Percentiles rank a stretch among this genome's conserved stretches.
These are phyloP conservation scores for Amanita brunnescens DNA, from an alignment of 768 basidiomycete genomes.

Conservation along the genomic window DNA sequence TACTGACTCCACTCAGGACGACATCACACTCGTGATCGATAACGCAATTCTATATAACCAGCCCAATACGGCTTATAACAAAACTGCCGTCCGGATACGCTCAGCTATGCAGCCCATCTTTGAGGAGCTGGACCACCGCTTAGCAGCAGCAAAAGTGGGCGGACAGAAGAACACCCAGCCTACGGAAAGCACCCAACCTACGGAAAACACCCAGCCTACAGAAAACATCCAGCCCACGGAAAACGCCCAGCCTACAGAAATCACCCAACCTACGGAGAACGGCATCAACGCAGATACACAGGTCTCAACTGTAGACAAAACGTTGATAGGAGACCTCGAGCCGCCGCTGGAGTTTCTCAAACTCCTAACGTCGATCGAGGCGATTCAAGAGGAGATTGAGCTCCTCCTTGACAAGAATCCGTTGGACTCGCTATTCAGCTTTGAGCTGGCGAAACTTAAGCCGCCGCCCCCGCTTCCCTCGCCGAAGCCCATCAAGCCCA, in stretches of 20 bases:
- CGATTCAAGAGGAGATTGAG: slow-evolving; percentile 44
- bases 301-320: not conserved
- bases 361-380: slow-evolving; percentile 43
- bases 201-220: not conserved
- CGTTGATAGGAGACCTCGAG: slow-evolving; percentile 64
- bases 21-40: slow-evolving; percentile 73
- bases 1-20: slow-evolving; percentile 38
- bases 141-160: slow-evolving; percentile 3
- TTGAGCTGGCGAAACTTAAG: slow-evolving; percentile 53
- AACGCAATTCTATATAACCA: slow-evolving; percentile 89
- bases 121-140: slow-evolving; percentile 28
- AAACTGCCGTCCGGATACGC: slow-evolving; percentile 58
- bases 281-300: not conserved
- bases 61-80: slow-evolving; percentile 60
- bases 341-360: slow-evolving; percentile 50
- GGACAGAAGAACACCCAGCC: not conserved
- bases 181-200: not conserved
- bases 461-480: slow-evolving; percentile 41
- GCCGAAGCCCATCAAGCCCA: slow-evolving; percentile 29
- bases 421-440: slow-evolving; percentile 57
- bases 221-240: not conserved
- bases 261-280: not conserved
- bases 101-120: slow-evolving; percentile 30
- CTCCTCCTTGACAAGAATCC: slow-evolving; percentile 50
- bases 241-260: not conserved